phyloP scores from a whole-genome alignment of 2,329 filamentous ascomycete species.

The Trichoderma sp. region DNA sequence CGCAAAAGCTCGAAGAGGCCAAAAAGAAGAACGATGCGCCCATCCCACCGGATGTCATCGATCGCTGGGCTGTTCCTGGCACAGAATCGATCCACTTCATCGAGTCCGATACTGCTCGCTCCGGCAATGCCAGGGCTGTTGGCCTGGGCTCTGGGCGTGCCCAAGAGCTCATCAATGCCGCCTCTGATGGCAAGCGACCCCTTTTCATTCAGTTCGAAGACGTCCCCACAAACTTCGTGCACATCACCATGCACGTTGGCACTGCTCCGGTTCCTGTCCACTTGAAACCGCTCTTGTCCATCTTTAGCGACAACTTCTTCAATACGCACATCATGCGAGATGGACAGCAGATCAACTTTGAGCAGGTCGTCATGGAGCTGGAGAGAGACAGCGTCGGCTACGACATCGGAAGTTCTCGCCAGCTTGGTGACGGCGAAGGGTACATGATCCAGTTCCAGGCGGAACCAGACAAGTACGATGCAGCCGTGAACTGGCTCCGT shows the following conservation, averaged over 20 bases:
- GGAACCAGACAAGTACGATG: constrained; percentile 83
- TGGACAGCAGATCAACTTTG: constrained; percentile 79
- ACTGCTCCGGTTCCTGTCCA: constrained; percentile 77
- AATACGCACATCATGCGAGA: constrained; percentile 81
- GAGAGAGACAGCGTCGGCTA: constrained; percentile 92
- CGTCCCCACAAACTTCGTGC: constrained; percentile 89
- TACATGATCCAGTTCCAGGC: constrained; percentile 80
- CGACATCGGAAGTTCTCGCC: constrained; percentile 66
- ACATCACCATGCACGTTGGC: constrained; percentile 78
- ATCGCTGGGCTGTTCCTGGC: constrained; percentile 77
- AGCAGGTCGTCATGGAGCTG: constrained; percentile 86
- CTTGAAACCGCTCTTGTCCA: constrained; percentile 77
- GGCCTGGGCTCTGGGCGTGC: constrained; percentile 68
- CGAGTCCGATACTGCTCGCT: constrained; percentile 79
- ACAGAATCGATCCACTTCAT: constrained; percentile 96
- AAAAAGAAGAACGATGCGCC: constrained; percentile 86
- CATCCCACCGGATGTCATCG: constrained; percentile 80
- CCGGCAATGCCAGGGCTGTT: constrained; percentile 73
- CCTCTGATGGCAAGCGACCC: constrained; percentile 62
- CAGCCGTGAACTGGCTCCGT: constrained; percentile 79
- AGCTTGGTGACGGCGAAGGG: constrained; percentile 78
- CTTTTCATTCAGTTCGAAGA: constrained; percentile 97
- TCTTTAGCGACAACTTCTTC: constrained; percentile 94
- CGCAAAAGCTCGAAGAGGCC: constrained; percentile 75
- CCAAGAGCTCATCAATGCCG: constrained; percentile 74